phyloP scores from a whole-genome alignment of 306 rosid genomes.

The Pachyrhizus erosus region DNA sequence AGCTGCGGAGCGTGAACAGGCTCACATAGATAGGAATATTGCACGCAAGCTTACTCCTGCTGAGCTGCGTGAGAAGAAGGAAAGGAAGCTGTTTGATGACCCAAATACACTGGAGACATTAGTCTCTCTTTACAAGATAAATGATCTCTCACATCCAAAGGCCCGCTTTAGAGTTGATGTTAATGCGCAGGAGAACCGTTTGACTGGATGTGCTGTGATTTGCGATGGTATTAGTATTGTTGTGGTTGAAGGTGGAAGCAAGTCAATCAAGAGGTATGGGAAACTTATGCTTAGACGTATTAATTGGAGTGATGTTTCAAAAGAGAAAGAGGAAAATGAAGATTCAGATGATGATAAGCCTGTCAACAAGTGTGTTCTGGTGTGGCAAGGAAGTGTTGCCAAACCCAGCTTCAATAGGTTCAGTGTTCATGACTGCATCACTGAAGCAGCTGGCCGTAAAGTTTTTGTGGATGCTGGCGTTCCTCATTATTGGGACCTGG shows the following conservation, averaged over 20 bases:
- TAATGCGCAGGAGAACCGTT: conserved; percentile 88
- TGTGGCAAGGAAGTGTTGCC: conserved; percentile 98
- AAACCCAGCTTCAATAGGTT: conserved; percentile 78
- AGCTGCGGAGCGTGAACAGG: conserved; percentile 98
- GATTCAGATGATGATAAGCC: conserved; percentile 77
- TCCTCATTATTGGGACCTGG: conserved; percentile 95
- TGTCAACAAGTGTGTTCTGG: conserved; percentile 72
- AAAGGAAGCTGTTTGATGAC: conserved; percentile 88
- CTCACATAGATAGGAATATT: conserved; percentile 92
- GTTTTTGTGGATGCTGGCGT: conserved; percentile 85
- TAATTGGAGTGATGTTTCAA: conserved; percentile 77
- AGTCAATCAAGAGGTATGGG: conserved; percentile 92
- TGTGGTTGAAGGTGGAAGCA: conserved; percentile 94
- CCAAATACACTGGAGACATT: conserved; percentile 65
- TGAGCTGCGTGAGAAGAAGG: conserved; percentile 95
- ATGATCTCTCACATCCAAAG: conserved; percentile 85
- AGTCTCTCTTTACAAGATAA: conserved; percentile 82
- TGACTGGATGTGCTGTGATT: conserved; percentile 89
- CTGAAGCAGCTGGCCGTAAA: conserved; percentile 92
- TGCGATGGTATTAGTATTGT: conserved; percentile 75
- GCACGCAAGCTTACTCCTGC: conserved; percentile 99
- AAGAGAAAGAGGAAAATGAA: conserved; percentile 73
- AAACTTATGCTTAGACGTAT: conserved; percentile 91
- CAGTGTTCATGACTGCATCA: conserved; percentile 85
- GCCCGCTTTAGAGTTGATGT: conserved; percentile 89